These are phyloP conservation scores for Sindora glabra DNA, from an alignment of 306 rosid genomes.

Conservation along the genomic window DNA sequence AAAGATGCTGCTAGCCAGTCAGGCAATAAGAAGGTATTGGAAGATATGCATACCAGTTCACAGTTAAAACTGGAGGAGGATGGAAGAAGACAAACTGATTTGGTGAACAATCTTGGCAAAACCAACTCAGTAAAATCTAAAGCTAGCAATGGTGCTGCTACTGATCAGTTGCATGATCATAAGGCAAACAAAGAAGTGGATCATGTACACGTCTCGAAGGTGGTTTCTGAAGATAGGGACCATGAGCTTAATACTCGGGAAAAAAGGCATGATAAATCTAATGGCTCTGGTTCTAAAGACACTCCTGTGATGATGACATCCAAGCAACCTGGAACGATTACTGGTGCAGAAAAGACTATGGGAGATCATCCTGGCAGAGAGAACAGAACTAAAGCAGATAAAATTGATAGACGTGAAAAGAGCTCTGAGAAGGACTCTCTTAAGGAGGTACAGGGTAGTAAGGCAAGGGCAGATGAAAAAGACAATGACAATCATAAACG, in stretches of 20 bases:
- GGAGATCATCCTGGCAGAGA: slow-evolving; percentile 39
- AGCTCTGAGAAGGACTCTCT: slow-evolving; percentile 36
- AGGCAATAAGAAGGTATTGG: slow-evolving; percentile 20
- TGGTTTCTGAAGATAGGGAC: slow-evolving; percentile 30
- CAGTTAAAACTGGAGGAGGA: slow-evolving; percentile 24
- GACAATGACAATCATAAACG: slow-evolving; percentile 48
- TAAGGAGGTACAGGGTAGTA: slow-evolving; percentile 52
- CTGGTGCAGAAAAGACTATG: slow-evolving; percentile 16
- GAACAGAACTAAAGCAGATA: slow-evolving; percentile 38
- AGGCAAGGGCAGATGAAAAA: slow-evolving; percentile 43
- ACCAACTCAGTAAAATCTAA: slow-evolving; percentile 27
- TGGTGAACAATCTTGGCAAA: slow-evolving; percentile 27
- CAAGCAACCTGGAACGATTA: slow-evolving; percentile 33
- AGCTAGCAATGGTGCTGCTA: slow-evolving; percentile 27
- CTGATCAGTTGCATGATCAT: slow-evolving; percentile 27
- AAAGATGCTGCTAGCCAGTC: slow-evolving; percentile 27
- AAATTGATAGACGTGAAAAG: slow-evolving; percentile 31
- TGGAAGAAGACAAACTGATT: slow-evolving; percentile 18
- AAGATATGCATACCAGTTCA: slow-evolving; percentile 32
- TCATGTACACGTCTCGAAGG: slow-evolving; percentile 30
- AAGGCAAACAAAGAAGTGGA: slow-evolving; percentile 27
- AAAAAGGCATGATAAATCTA: slow-evolving; percentile 28
- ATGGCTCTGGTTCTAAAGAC: slow-evolving; percentile 35
- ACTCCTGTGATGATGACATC: slow-evolving; percentile 22
- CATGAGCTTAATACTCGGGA: slow-evolving; percentile 27